These are phyloP conservation scores for Halenospora varia DNA, from an alignment of 495 filamentous ascomycete genomes.

Conservation along the genomic window DNA sequence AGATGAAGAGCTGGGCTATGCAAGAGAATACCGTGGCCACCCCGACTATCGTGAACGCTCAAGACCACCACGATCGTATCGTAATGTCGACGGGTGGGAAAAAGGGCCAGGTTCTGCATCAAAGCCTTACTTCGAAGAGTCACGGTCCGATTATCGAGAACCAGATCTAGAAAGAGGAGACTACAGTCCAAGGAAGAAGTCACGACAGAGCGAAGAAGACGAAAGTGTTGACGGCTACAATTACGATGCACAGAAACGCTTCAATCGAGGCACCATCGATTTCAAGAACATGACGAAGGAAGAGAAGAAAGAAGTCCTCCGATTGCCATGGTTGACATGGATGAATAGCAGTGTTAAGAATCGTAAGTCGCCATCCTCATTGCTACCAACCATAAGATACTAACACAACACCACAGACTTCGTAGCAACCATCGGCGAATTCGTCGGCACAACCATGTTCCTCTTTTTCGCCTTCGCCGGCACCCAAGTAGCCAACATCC, in stretches of 20 bases:
- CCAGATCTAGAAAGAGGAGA: constrained; percentile 11
- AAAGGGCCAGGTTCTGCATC: constrained; percentile 10
- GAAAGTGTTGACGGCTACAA: constrained; percentile 19
- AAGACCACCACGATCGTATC: constrained; percentile 11
- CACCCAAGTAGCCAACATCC: constrained; percentile 29
- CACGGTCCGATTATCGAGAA: constrained; percentile 3
- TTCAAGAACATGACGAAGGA: constrained; percentile 18
- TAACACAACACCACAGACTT: constrained; percentile 15
- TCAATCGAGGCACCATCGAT: constrained; percentile 1
- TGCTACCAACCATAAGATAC: constrained; percentile 4
- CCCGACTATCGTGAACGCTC: constrained; percentile 13
- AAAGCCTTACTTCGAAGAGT: constrained; percentile 18
- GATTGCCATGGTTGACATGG: constrained; percentile 23
- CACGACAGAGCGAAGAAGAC: constrained; percentile 1
- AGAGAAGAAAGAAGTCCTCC: constrained; percentile 19
- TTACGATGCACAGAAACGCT: constrained; percentile 3
- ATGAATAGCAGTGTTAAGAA: constrained; percentile 25
- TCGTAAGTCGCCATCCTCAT: constrained; percentile 9
- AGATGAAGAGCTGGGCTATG: constrained; percentile 3
- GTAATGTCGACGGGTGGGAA: constrained; percentile 14
- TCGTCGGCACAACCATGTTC: constrained; percentile 48
- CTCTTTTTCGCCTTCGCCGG: constrained; percentile 47
- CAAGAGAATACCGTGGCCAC: not conserved
- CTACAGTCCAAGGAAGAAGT: constrained; percentile 1
- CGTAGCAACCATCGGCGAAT: constrained; percentile 37